A percentile compares a stretch with the other conserved stretches of the same genome.
Conservation (phyloP, 2,329 filamentous ascomycete genomes). For the Dryadomyces sulphureus region DNA sequence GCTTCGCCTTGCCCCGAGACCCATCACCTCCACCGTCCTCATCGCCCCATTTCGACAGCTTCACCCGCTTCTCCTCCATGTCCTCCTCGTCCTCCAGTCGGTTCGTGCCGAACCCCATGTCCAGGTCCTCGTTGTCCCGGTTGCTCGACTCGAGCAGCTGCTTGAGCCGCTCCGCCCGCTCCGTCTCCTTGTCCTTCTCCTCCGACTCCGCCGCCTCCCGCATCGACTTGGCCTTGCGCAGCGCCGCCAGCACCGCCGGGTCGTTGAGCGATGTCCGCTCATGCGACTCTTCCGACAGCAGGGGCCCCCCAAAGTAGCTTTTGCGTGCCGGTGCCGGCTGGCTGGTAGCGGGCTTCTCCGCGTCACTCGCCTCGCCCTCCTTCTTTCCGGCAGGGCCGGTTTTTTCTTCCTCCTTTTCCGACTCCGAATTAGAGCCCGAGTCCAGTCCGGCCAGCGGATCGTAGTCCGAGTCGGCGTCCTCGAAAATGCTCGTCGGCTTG, state of each 20-base stretch:
- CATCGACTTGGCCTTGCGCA: conserved; percentile 68
- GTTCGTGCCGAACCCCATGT: conserved; percentile 85
- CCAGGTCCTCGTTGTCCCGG: conserved; percentile 79
- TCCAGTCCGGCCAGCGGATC: conserved; percentile 48
- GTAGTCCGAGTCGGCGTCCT: conserved; percentile 51
- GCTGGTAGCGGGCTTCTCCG: neutral
- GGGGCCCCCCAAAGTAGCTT: conserved; percentile 50
- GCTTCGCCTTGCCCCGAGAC: conserved; percentile 34
- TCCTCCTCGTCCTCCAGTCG: conserved; percentile 82
- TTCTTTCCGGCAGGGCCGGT: neutral
- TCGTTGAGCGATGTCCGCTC: conserved; percentile 49
- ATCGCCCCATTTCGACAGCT: conserved; percentile 49
- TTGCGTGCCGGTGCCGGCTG: conserved; percentile 25
- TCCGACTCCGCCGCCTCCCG: conserved; percentile 28
- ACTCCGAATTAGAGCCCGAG: conserved; percentile 22
- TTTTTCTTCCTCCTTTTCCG: conserved; percentile 3
- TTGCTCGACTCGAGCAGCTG: conserved; percentile 61
- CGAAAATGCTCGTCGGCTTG: conserved; percentile 50
- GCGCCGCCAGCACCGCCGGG: conserved; percentile 64
- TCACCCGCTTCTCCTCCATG: conserved; percentile 51
- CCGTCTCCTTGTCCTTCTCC: conserved; percentile 25
- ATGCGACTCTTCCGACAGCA: conserved; percentile 36
- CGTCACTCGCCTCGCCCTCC: conserved; percentile 7
- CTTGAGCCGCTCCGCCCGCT: conserved; percentile 52
- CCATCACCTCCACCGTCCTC: conserved; percentile 32